Evolutionary conservation across 2,329 filamentous ascomycete genomes (phyloP).

Genomic region (Coniochaeta sp.): DNA sequence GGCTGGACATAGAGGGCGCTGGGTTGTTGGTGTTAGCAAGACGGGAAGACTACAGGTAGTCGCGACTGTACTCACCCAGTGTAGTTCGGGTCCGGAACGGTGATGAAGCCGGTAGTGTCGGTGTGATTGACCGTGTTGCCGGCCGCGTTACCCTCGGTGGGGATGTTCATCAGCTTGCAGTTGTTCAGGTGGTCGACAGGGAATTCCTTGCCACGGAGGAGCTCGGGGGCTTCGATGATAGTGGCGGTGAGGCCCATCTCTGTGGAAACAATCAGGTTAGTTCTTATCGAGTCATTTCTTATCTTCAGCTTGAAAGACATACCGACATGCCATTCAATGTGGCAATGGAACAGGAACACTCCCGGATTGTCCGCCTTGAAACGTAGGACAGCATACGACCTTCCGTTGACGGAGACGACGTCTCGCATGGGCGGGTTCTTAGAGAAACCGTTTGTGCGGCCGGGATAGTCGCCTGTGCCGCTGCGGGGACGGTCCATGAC

Average conservation of each 20-base stretch:
- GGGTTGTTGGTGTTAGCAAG: neutral
- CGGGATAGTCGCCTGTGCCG: slow-evolving; percentile 28
- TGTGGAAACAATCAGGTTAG: neutral
- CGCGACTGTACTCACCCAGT: slow-evolving; percentile 31
- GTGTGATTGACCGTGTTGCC: slow-evolving; percentile 52
- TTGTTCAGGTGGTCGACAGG: slow-evolving; percentile 48
- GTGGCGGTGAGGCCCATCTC: slow-evolving; percentile 46
- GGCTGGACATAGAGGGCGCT: slow-evolving; percentile 8
- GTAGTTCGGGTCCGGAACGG: slow-evolving; percentile 38
- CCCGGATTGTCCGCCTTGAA: slow-evolving; percentile 47
- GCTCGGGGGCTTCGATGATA: slow-evolving; percentile 48
- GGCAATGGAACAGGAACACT: slow-evolving; percentile 50
- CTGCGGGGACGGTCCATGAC: slow-evolving; percentile 34
- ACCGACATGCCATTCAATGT: slow-evolving; percentile 55
- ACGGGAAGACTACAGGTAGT: neutral
- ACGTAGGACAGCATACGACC: slow-evolving; percentile 42
- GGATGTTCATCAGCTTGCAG: slow-evolving; percentile 37
- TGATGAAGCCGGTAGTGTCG: slow-evolving; percentile 46
- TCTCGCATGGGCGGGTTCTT: slow-evolving; percentile 26
- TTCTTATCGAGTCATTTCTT: neutral
- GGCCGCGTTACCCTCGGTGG: slow-evolving; percentile 57
- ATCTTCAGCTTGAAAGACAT: too few species aligned
- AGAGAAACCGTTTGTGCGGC: slow-evolving; percentile 19
- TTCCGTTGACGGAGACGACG: slow-evolving; percentile 28
- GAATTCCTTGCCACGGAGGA: slow-evolving; percentile 48